A percentile compares a stretch with the other conserved stretches of the same genome.
These are phyloP conservation scores for Daldinia bambusicola DNA, from an alignment of 495 filamentous ascomycete genomes.

Conservation along the genomic window DNA sequence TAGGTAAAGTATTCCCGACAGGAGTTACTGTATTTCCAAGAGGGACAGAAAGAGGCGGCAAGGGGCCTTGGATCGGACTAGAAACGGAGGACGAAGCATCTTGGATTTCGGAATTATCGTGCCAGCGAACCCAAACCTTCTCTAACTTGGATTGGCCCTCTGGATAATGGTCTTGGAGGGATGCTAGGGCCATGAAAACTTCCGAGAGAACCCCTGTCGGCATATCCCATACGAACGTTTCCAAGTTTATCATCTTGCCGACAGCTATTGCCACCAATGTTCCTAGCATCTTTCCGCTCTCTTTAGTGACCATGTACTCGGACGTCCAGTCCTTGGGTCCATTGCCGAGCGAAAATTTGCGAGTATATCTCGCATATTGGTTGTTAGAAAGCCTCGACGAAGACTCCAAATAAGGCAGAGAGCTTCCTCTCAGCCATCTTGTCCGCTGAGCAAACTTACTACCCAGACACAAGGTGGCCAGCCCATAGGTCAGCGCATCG, in stretches of 20 bases:
- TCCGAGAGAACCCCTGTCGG: conserved; percentile 89
- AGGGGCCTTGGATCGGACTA: conserved; percentile 45
- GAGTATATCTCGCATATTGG: conserved; percentile 84
- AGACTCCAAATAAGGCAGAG: conserved; percentile 36
- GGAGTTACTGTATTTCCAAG: conserved; percentile 55
- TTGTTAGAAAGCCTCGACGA: conserved; percentile 58
- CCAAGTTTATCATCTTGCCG: conserved; percentile 86
- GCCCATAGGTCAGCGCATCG: conserved; percentile 90
- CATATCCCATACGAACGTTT: conserved; percentile 97
- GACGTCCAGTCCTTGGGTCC: conserved; percentile 84
- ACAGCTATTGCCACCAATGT: conserved; percentile 89
- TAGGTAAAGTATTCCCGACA: conserved; percentile 55
- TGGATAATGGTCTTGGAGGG: conserved; percentile 70
- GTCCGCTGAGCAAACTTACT: conserved; percentile 72
- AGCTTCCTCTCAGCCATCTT: conserved; percentile 48
- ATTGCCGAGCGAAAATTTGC: conserved; percentile 91
- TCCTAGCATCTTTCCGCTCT: conserved; percentile 92
- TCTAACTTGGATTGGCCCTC: conserved; percentile 74
- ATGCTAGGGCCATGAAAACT: conserved; percentile 85
- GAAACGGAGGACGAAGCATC: conserved; percentile 38
- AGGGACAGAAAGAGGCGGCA: conserved; percentile 49
- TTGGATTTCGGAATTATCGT: conserved; percentile 72
- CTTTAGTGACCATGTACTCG: conserved; percentile 88
- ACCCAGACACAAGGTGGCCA: conserved; percentile 85
- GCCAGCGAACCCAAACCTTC: conserved; percentile 88